Conservation (phyloP, 2,329 filamentous ascomycete species). For the Sporothrix brunneoviolacea region DNA sequence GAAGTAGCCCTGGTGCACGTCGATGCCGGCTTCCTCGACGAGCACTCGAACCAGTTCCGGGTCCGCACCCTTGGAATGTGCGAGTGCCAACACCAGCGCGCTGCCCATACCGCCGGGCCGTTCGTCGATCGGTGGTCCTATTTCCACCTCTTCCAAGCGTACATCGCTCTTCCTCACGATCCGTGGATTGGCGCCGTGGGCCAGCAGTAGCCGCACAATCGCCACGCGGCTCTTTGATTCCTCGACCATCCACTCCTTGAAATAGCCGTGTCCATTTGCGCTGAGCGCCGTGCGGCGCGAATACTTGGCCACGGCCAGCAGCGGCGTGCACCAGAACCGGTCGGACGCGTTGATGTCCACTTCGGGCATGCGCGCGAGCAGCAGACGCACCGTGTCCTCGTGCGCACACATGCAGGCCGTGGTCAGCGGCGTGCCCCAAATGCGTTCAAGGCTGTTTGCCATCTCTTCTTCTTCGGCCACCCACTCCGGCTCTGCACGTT, state of each 20-base stretch:
- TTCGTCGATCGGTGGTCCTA: no score
- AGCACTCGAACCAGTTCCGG: background rate
- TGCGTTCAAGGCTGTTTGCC: background rate
- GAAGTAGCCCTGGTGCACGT: background rate
- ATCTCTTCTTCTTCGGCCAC: background rate
- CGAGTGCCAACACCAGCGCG: slow-evolving; percentile 5
- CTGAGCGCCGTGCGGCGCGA: background rate
- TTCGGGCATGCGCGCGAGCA: slow-evolving; percentile 5
- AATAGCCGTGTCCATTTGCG: background rate
- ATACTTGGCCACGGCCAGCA: background rate
- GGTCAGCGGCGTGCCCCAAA: slow-evolving; percentile 8
- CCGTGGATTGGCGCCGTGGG: background rate
- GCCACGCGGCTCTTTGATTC: background rate
- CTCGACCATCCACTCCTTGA: no score
- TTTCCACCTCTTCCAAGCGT: no score
- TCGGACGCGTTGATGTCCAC: slow-evolving; percentile 5
- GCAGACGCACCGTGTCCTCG: slow-evolving; percentile 1
- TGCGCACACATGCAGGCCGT: background rate
- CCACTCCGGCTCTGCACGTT: background rate
- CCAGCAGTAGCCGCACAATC: no score
- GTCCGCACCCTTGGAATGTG: background rate
- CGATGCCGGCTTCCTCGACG: slow-evolving; percentile 3
- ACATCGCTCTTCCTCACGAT: no score
- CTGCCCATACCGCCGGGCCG: slow-evolving; percentile 1
- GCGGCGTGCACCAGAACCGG: background rate